Conservation (phyloP, 495 filamentous ascomycete genomes). For the Lentithecium fluviatile region DNA sequence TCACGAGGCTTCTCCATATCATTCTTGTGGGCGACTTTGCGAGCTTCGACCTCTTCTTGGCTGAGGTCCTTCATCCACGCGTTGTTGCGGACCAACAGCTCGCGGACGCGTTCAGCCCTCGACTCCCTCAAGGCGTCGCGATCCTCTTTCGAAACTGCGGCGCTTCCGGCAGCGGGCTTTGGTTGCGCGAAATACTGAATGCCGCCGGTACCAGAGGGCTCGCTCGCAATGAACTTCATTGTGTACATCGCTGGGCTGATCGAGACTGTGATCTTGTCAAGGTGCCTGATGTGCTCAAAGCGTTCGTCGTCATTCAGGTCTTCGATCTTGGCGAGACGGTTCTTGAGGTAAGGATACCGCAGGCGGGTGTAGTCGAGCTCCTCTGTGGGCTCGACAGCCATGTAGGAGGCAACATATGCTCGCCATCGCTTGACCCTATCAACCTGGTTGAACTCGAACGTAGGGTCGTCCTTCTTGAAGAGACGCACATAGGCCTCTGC, state of each 20-base stretch:
- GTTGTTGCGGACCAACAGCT: conserved; percentile 73
- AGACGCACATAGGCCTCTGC: conserved; percentile 65
- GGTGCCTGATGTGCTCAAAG: conserved; percentile 21
- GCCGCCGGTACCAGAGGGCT: conserved; percentile 12
- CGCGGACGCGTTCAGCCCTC: conserved; percentile 56
- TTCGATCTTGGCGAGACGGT: conserved; percentile 64
- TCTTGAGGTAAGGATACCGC: conserved; percentile 66
- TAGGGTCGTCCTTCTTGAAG: conserved; percentile 76
- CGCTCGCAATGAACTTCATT: conserved; percentile 24
- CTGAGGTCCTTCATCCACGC: conserved; percentile 70
- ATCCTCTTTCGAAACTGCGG: conserved; percentile 38
- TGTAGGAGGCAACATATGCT: conserved; percentile 90
- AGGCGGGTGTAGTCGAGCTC: conserved; percentile 66
- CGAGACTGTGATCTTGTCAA: conserved; percentile 29
- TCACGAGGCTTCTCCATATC: conserved; percentile 10
- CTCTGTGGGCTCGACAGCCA: conserved; percentile 85
- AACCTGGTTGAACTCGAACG: conserved; percentile 61
- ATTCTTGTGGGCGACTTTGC: conserved; percentile 57
- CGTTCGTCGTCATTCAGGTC: conserved; percentile 45
- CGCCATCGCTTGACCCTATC: conserved; percentile 68
- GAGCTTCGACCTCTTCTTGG: conserved; percentile 68
- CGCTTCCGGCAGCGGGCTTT: conserved; percentile 14
- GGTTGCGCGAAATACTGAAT: conserved; percentile 21
- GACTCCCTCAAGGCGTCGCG: conserved; percentile 47
- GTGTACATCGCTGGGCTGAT: conserved; percentile 19